Evolutionary conservation across 768 basidiomycete species (phyloP), one percentile per base, ranked within the genome.

Genomic region (Terana coerulea): DNA sequence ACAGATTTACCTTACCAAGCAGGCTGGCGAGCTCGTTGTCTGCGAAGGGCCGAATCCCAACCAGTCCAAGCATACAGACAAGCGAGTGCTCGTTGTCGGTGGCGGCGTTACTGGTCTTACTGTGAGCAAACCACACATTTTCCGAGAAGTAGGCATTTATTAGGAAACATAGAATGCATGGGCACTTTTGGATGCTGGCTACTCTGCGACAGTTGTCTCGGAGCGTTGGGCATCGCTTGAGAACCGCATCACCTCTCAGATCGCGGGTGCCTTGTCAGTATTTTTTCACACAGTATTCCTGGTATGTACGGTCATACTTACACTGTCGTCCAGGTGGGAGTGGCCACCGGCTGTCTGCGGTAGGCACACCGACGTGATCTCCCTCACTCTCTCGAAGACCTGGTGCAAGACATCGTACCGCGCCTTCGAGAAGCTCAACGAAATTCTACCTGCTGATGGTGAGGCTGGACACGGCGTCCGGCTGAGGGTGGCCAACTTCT

Each of bases 301-400:
- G n/a, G 44, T 19, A 40, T n/a, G n/a, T n/a, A n/a, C n/a, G n/a
- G 34, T 37, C 12, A 29, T 12, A 41, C 40, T 58, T 1, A 51
- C 34, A n/a, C n/a, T 33, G 39, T 29, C 42, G 36, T 17, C 39
- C 42, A 66, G 67, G 22, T 71, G 71, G 71, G 71, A 72, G 50
- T 71, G 63, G 54, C 70, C 70, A 1, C 70, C 71, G 12, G 71
- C 71, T 3, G 71, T 72, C 17, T 71, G 71, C 52, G 71, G 71
- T 36, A 59, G 66, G 33, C 70, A 72, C 56, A 68, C 68, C 5
- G 68, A 70, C 59, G 51, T 58, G 19, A 62, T 65, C 46, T 72
- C 69, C 7, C 59, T 71, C 9, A 55, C 51, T 12, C 63, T 67
- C 41, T 68, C 71, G 10, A 69, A 69, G 37, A 58, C n/a, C 21